Conservation (phyloP, 208 protist genomes). For the Trypanosoma congolense region DNA sequence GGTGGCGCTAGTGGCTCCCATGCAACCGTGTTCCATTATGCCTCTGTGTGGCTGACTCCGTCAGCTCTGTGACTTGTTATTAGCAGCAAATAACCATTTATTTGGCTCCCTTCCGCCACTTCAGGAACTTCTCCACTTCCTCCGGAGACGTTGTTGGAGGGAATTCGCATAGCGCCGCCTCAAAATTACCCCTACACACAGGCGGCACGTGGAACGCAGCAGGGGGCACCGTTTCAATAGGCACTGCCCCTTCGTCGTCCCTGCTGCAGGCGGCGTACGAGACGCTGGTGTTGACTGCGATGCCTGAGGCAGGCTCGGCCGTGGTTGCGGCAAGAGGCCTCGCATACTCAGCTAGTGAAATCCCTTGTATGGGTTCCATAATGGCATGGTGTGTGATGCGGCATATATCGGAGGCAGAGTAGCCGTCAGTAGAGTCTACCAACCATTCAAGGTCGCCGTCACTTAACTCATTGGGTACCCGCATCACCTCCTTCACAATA, state of each 20-base stretch:
- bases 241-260: conserved; percentile 23
- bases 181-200: conserved; percentile 37
- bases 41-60: no score
- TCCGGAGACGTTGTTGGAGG: conserved; percentile 42
- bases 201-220: conserved; percentile 26
- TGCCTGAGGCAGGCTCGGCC: conserved; percentile 3
- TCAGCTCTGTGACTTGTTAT: neutral
- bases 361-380: conserved; percentile 87
- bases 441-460: conserved; percentile 37
- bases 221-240: conserved; percentile 12
- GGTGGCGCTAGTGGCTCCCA: no score
- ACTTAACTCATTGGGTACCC: conserved; percentile 34
- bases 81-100: neutral
- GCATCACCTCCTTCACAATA: conserved; percentile 26
- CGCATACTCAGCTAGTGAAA: conserved; percentile 53
- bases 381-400: conserved; percentile 88
- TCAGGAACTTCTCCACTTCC: conserved; percentile 38
- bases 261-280: conserved; percentile 30
- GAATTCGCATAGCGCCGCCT: conserved; percentile 29
- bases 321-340: neutral
- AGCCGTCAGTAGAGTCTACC: conserved; percentile 52
- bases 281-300: neutral
- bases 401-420: conserved; percentile 91
- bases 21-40: no score
- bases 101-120: conserved; percentile 36